These are phyloP conservation scores for Dactylella cylindrospora DNA, from an alignment of 2,329 filamentous ascomycete species.

Conservation along the genomic window DNA sequence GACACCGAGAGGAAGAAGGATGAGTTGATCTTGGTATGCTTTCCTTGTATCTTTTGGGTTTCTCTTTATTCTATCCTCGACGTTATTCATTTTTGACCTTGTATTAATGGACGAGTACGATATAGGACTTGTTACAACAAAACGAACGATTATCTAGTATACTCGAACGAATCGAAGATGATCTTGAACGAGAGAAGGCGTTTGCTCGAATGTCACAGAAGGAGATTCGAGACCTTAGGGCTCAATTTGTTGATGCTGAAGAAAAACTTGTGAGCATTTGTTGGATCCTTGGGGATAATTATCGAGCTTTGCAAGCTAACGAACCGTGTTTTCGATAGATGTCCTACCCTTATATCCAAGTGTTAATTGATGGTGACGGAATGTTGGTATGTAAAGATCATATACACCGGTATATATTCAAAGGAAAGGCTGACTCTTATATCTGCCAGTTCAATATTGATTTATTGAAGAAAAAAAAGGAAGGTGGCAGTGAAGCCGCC, in stretches of 20 bases:
- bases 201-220: conserved; percentile 36
- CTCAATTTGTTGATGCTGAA: conserved; percentile 26
- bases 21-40: conserved; percentile 27
- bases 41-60: neutral
- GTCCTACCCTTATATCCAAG: conserved; percentile 60
- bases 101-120: neutral
- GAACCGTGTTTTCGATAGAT: conserved; percentile 6
- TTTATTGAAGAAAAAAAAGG: conserved; percentile 59
- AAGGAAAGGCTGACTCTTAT: conserved; percentile 31
- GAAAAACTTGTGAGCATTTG: conserved; percentile 33
- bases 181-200: conserved; percentile 35
- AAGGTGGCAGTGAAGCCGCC: conserved; percentile 52
- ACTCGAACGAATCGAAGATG: conserved; percentile 38
- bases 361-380: conserved; percentile 66
- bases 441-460: conserved; percentile 60
- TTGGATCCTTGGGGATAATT: neutral
- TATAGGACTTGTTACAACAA: conserved; percentile 40
- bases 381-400: conserved; percentile 57
- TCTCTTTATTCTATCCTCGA: neutral
- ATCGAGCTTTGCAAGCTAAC: conserved; percentile 5
- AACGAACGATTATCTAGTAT: conserved; percentile 30
- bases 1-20: conserved; percentile 33
- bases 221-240: conserved; percentile 32
- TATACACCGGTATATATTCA: neutral
- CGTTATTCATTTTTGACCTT: neutral